Conservation (phyloP, 768 basidiomycete species). For the Lactarius hengduanensis region DNA sequence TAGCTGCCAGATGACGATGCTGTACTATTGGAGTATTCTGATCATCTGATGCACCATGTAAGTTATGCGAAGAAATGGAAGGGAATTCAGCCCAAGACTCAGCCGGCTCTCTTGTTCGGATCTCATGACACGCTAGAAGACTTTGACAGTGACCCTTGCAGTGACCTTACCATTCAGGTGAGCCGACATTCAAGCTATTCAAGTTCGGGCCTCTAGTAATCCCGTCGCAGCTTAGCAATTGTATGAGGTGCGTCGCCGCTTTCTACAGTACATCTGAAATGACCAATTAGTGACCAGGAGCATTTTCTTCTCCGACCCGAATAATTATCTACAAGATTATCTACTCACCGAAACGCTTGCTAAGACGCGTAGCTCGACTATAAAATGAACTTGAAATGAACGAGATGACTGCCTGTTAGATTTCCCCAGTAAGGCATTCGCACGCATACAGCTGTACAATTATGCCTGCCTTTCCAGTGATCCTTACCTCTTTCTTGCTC, state of each 20-base stretch:
- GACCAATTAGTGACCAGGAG: neutral
- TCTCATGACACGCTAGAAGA: neutral
- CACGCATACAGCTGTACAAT: neutral
- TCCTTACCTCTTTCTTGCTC: slow-evolving; percentile 3
- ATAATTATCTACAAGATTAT: neutral
- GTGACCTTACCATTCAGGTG: neutral
- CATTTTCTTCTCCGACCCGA: neutral
- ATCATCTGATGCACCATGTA: neutral
- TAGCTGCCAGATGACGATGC: neutral
- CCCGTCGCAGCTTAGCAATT: neutral
- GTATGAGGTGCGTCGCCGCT: neutral
- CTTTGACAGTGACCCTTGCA: too few species aligned
- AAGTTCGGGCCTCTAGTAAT: neutral
- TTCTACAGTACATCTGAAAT: neutral
- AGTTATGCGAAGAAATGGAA: neutral
- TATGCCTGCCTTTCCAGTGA: neutral
- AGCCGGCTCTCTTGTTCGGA: neutral
- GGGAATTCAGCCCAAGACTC: neutral
- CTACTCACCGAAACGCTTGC: neutral
- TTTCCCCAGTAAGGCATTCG: neutral
- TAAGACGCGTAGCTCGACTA: neutral
- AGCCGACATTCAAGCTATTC: neutral
- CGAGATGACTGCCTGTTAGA: neutral
- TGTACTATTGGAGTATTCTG: neutral
- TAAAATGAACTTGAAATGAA: neutral